Percentiles rank a stretch among this genome's conserved stretches.
Conservation (phyloP, 345 rosid species). For the Camelina neglecta region DNA sequence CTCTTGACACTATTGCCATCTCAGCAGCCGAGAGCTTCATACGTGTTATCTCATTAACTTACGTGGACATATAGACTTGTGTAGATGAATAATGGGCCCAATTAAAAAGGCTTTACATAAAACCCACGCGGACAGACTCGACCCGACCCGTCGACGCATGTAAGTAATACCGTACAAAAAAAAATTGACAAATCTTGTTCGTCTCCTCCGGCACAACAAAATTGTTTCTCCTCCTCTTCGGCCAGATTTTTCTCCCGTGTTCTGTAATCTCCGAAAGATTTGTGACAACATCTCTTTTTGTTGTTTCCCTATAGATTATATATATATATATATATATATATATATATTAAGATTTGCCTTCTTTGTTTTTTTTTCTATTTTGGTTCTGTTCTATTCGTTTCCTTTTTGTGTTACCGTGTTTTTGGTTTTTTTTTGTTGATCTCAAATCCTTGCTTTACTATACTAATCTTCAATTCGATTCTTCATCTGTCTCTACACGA, state of each 20-base stretch:
- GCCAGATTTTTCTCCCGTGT: constrained; percentile 41
- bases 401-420: constrained; percentile 34
- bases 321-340: background rate
- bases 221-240: constrained; percentile 23
- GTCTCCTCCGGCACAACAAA: constrained; percentile 40
- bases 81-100: no score
- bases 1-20: no score
- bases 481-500: constrained; percentile 2
- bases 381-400: constrained; percentile 27
- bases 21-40: no score
- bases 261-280: constrained; percentile 39
- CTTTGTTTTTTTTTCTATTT: background rate
- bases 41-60: no score
- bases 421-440: constrained; percentile 28
- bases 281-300: constrained; percentile 8
- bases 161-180: constrained; percentile 18
- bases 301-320: constrained; percentile 10
- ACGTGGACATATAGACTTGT: no score
- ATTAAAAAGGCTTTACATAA: no score
- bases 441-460: constrained; percentile 36
- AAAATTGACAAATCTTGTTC: constrained; percentile 5
- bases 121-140: background rate
- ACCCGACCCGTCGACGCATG: background rate
- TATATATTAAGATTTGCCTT: background rate
- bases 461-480: constrained; percentile 25